These are phyloP conservation scores for Gnomoniopsis smithogilvyi DNA, from an alignment of 2,329 filamentous ascomycete genomes.

Conservation along the genomic window DNA sequence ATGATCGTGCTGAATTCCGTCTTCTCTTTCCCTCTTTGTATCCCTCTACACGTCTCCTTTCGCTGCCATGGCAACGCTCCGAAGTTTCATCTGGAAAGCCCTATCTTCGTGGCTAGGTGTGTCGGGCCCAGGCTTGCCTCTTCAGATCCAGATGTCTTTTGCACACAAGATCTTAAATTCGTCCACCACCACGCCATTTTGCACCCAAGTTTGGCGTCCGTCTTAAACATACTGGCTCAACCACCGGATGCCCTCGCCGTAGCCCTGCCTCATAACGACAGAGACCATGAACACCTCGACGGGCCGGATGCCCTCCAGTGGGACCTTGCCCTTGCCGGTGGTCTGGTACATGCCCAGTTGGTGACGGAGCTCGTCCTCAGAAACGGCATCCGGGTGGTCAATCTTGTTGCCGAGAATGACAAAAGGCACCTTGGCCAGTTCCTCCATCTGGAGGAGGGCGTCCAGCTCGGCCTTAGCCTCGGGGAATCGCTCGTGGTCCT, in stretches of 20 bases:
- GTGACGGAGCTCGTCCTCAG: slow-evolving; percentile 91
- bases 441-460: slow-evolving; percentile 93
- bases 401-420: slow-evolving; percentile 99
- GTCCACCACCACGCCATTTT: no score
- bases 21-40: not conserved
- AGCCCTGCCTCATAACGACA: slow-evolving; percentile 96
- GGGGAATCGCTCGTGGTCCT: slow-evolving; percentile 89
- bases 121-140: slow-evolving; percentile 12
- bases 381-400: slow-evolving; percentile 92
- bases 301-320: slow-evolving; percentile 81
- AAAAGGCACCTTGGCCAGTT: slow-evolving; percentile 92
- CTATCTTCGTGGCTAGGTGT: no score
- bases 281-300: slow-evolving; percentile 99
- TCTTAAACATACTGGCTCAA: slow-evolving; percentile 84
- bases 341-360: slow-evolving; percentile 94
- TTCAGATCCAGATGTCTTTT: not conserved
- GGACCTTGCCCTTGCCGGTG: slow-evolving; percentile 92
- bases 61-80: not conserved
- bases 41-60: slow-evolving; percentile 1
- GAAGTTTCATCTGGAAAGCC: no score
- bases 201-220: no score
- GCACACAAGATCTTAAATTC: not conserved
- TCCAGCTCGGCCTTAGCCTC: slow-evolving; percentile 98
- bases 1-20: not conserved
- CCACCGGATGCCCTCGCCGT: slow-evolving; percentile 89